Base-by-base conservation (phyloP, 352 stramenopile genomes). In the Globisporangium yorkense region DNA sequence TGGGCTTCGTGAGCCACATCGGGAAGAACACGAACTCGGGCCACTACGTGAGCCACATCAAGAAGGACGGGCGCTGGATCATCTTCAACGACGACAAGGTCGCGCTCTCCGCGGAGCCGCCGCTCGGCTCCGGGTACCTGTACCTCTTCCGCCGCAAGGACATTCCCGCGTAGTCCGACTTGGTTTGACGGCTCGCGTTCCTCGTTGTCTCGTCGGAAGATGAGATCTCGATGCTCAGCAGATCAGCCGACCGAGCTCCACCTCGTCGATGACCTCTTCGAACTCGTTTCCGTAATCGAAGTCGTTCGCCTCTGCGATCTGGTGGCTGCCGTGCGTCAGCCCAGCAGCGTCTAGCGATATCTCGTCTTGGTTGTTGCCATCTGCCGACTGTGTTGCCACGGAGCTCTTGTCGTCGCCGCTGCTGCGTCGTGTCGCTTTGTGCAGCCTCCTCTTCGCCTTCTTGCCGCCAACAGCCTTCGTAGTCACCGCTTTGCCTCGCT, bases 1-100 rank as follows among this genome's bases (percentile, higher is more conserved):
- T 98, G 12, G 97, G 96, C n/a, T 97, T 99, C 69, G 88, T 99
- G 48, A 98, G 93, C 59, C 97, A 99, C 71, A 98, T 99, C 55
- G 97, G 97, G 41, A 98, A 97, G 65, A 98, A 98, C 71, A 98
- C 96, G 9, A 95, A 80, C 69, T 98, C 92, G 63, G 97, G 97
- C 0, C 97, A 99, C 73, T 99, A 99, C 72, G 96, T 99, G 29
- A 93, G 86, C 41, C 97, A 99, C 72, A 88, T 99, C 70, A 98
- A 98, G 72, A 98, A 98, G 65, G 70, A 97, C 18, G 91, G 85
- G 7, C 86, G 90, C 58, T 99, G 97, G 97, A 77, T 98, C 47
- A 99, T 99, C 65, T 99, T 98, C 70, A 99, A 99, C 72, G 97
- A 99, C 66, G 92, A 98, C 71, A 99, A 99, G 72, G 95, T 99